Evolutionary conservation across 768 basidiomycete species (phyloP).

Genomic region (Amanita subjunquillea): DNA sequence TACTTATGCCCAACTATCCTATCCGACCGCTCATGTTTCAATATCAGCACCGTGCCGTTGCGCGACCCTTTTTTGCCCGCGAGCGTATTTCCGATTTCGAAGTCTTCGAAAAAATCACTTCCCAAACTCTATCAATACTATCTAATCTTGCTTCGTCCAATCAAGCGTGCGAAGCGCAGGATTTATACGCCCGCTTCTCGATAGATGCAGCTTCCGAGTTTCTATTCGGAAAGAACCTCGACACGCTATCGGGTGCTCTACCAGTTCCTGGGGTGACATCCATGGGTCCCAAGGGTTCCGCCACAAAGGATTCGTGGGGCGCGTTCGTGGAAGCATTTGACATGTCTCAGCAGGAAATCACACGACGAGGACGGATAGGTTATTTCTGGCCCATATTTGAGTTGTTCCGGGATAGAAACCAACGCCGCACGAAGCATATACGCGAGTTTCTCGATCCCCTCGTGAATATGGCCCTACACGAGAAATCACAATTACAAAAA

Average conservation of each 20-base stretch:
- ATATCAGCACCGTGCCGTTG: slow-evolving; percentile 48
- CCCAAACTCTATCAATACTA: slow-evolving; percentile 38
- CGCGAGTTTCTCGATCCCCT: slow-evolving; percentile 56
- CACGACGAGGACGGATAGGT: slow-evolving; percentile 40
- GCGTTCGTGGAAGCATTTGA: slow-evolving; percentile 52
- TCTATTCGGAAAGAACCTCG: slow-evolving; percentile 55
- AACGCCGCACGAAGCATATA: slow-evolving; percentile 37
- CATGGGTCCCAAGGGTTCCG: slow-evolving; percentile 50
- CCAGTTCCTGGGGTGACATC: slow-evolving; percentile 35
- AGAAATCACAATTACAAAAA: slow-evolving; percentile 27
- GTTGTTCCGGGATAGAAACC: slow-evolving; percentile 43
- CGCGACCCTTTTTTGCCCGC: slow-evolving; percentile 68
- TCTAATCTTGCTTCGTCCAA: slow-evolving; percentile 24
- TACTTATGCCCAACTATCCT: background rate
- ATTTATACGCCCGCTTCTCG: slow-evolving; percentile 57
- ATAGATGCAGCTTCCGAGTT: slow-evolving; percentile 68
- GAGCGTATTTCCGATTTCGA: slow-evolving; percentile 65
- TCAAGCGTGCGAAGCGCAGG: slow-evolving; percentile 52
- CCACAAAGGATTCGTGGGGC: slow-evolving; percentile 50
- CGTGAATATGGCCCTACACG: slow-evolving; percentile 39
- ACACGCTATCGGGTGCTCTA: slow-evolving; percentile 46
- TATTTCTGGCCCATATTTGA: slow-evolving; percentile 53
- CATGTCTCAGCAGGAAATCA: slow-evolving; percentile 42
- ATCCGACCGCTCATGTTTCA: background rate
- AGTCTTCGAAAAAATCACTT: slow-evolving; percentile 47